Conservation (phyloP, 371 early-diverging fungal genomes). For the Mucor ambiguus region DNA sequence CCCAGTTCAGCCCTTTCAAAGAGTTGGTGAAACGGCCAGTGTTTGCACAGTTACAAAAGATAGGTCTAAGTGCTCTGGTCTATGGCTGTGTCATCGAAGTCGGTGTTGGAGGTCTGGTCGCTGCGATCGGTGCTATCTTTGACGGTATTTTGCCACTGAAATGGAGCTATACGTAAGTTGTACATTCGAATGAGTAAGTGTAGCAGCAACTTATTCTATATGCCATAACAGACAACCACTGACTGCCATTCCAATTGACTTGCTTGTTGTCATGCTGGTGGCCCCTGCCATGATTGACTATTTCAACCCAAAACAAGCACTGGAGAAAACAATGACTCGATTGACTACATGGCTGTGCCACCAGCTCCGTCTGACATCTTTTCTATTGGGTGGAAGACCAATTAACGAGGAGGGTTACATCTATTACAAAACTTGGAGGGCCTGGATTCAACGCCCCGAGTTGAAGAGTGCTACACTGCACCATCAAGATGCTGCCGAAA, state of each 20-base stretch:
- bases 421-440: slow-evolving; percentile 12
- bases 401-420: slow-evolving; percentile 51
- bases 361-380: slow-evolving; percentile 69
- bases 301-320: slow-evolving; percentile 48
- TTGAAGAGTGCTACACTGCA: not conserved
- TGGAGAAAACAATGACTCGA: slow-evolving; percentile 41
- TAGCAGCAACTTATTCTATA: not conserved
- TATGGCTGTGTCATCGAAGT: slow-evolving; percentile 72
- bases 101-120: slow-evolving; percentile 64
- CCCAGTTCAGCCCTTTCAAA: slow-evolving; percentile 85
- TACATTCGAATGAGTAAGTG: too few relatives aligned
- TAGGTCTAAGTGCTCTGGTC: slow-evolving; percentile 74
- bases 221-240: slow-evolving; percentile 53
- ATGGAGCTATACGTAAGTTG: slow-evolving; percentile 41
- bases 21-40: slow-evolving; percentile 82
- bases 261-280: slow-evolving; percentile 68
- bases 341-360: slow-evolving; percentile 69
- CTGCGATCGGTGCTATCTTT: slow-evolving; percentile 26
- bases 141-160: slow-evolving; percentile 49
- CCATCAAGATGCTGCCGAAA: not conserved
- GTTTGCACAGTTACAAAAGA: slow-evolving; percentile 72
- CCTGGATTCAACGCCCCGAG: slow-evolving; percentile 15
- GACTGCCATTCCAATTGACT: slow-evolving; percentile 74
- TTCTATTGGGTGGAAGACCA: slow-evolving; percentile 72
- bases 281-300: slow-evolving; percentile 59